Conservation (phyloP, 192 early-diverging fungal genomes). For the Coemansia umbellata region DNA sequence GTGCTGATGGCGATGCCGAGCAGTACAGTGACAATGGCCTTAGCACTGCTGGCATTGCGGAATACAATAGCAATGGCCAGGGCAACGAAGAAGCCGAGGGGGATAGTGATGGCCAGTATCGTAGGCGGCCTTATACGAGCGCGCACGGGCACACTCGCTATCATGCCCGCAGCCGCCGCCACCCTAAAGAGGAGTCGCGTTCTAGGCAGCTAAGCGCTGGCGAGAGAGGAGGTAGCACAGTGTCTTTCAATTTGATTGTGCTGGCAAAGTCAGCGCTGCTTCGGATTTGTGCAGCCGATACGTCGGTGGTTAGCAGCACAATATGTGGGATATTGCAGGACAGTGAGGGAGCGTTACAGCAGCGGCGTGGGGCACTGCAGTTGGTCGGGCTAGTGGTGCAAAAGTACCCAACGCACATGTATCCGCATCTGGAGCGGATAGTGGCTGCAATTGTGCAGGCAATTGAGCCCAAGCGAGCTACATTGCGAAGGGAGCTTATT, state of each 20-base stretch:
- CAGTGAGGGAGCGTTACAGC: background rate
- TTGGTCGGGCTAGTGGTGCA: conserved; percentile 34
- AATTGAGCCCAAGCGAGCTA: conserved; percentile 39
- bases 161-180: conserved; percentile 4
- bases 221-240: conserved; percentile 7
- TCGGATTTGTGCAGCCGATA: conserved; percentile 31
- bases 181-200: too few species aligned
- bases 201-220: background rate
- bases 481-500: conserved; percentile 28
- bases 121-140: conserved; percentile 7
- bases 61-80: background rate
- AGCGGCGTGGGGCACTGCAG: conserved; percentile 43
- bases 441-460: conserved; percentile 33
- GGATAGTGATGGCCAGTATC: too few species aligned
- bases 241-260: conserved; percentile 41
- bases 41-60: background rate
- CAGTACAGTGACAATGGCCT: background rate
- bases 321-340: conserved; percentile 16
- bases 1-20: background rate
- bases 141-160: too few species aligned
- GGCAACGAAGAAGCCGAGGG: background rate
- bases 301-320: conserved; percentile 20
- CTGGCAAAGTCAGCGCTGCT: conserved; percentile 44
- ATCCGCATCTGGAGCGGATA: conserved; percentile 29
- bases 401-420: conserved; percentile 22